Evolutionary conservation across 768 basidiomycete genomes (phyloP), one percentile per base, ranked within the genome.

Genomic region (Ramaria rubella): DNA sequence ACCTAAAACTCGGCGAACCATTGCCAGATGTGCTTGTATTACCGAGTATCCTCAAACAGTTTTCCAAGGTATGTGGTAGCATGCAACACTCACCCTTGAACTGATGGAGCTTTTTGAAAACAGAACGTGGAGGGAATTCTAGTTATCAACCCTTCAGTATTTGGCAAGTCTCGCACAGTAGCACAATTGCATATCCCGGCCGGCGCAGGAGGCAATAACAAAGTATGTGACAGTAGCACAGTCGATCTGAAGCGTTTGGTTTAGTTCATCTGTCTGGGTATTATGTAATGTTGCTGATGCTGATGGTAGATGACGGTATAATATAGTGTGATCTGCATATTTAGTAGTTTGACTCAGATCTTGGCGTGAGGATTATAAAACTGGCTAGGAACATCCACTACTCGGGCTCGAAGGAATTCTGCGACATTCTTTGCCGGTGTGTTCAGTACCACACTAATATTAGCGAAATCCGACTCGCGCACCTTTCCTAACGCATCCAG

Each of bases 11-110:
- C 58, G 62, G 56, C 7, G 65, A 78, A 4, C 77, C 77, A 27
- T 83, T 82, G 0, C 94, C 93, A 1, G 89, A 95, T 65, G 80
- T 98, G 4, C 73, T 98, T 42, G 81, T 99, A 45, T 65, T 94
- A 1, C 93, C 96, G 0, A 94, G 93, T 68, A 79, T 85, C 49
- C 74, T 98, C 52, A 94, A 90, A 69, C 87, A 94, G 19, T 98
- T 98, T 67, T 77, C 82, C 17, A 95, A 93, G 80, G 94, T 91
- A 23, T 38, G 75, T 29, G 11, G 40, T 24, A 26, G 1, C 21
- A 27, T 11, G 4, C 23, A 15, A 48, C 58, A 48, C 6, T 6
- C 36, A 33, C 23, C 23, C 29, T 23, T 7, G n/a, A 15, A 4
- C n/a, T 17, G 42, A n/a, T 2, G 8, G 19, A 31, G 33, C 15